A percentile compares a stretch with the other conserved stretches of the same genome.
These are phyloP conservation scores for Heterobasidion annosum DNA, from an alignment of 1,284 basidiomycete species.

Conservation along the genomic window DNA sequence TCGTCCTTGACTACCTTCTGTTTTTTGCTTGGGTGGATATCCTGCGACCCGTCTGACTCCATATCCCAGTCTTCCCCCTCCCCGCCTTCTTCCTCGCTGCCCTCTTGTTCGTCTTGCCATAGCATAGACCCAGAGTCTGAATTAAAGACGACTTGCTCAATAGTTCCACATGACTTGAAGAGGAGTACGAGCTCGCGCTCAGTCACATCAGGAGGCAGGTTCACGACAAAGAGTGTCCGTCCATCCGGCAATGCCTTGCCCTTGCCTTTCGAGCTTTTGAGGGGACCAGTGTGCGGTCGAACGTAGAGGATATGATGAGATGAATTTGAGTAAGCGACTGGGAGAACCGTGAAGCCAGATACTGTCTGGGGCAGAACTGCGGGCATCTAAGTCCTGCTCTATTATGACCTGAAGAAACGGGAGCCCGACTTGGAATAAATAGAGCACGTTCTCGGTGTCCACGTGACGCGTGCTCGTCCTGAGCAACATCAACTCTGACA, in stretches of 20 bases:
- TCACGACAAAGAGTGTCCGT: conserved; percentile 79
- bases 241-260: conserved; percentile 41
- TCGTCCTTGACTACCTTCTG: conserved; percentile 28
- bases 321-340: conserved; percentile 6
- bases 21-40: conserved; percentile 36
- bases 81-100: not conserved
- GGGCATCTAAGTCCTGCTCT: not conserved
- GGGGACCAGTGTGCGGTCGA: conserved; percentile 7
- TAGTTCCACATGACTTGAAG: conserved; percentile 67
- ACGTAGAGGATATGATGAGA: conserved; percentile 10
- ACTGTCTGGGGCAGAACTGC: not conserved
- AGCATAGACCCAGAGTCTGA: conserved; percentile 29
- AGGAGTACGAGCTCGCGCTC: conserved; percentile 66
- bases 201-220: conserved; percentile 79
- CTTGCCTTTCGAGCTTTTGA: conserved; percentile 15
- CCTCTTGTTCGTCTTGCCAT: conserved; percentile 23
- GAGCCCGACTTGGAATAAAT: not conserved
- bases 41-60: conserved; percentile 18
- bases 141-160: conserved; percentile 68
- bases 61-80: conserved; percentile 10
- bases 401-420: not conserved
- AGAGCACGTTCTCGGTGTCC: too few relatives aligned
- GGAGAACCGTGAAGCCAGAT: conserved; percentile 13
- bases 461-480: too few relatives aligned
- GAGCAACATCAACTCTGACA: too few relatives aligned